Conservation (phyloP, 2,329 filamentous ascomycete species). For the Cercospora canescens region DNA sequence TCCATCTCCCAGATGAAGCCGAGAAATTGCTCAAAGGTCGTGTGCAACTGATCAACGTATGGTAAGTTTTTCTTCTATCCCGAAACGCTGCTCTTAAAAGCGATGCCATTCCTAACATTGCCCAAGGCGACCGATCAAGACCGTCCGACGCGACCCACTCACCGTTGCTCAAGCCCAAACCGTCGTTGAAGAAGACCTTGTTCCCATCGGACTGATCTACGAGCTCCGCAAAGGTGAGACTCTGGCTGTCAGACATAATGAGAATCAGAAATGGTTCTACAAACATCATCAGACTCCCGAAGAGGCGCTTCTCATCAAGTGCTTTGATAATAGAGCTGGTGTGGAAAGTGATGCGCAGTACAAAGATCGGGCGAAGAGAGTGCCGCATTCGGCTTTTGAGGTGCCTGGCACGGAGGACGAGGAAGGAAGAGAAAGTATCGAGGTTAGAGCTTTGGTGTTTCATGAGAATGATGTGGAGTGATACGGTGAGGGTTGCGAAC, state of each 20-base stretch:
- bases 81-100: background rate
- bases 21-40: conserved; percentile 48
- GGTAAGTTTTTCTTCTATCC: conserved; percentile 3
- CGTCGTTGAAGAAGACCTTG: conserved; percentile 62
- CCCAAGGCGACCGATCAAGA: conserved; percentile 30
- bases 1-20: conserved; percentile 50
- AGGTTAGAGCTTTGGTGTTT: conserved; percentile 81
- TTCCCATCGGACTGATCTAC: conserved; percentile 74
- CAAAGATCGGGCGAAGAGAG: conserved; percentile 23
- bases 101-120: background rate
- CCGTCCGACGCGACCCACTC: conserved; percentile 57
- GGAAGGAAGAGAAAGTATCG: conserved; percentile 79
- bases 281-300: conserved; percentile 61
- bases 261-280: conserved; percentile 73
- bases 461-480: conserved; percentile 23
- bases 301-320: conserved; percentile 52
- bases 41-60: conserved; percentile 56
- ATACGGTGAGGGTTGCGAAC: background rate
- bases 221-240: conserved; percentile 71
- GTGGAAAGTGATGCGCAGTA: conserved; percentile 33
- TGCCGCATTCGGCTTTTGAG: conserved; percentile 73
- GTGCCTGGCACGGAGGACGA: conserved; percentile 69
- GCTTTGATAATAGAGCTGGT: conserved; percentile 42
- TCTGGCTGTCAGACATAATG: conserved; percentile 63
- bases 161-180: conserved; percentile 58